A percentile compares a stretch with the other conserved stretches of the same genome.
Evolutionary conservation across 2,329 filamentous ascomycete genomes (phyloP).

Genomic region (Thelonectria blattea): DNA sequence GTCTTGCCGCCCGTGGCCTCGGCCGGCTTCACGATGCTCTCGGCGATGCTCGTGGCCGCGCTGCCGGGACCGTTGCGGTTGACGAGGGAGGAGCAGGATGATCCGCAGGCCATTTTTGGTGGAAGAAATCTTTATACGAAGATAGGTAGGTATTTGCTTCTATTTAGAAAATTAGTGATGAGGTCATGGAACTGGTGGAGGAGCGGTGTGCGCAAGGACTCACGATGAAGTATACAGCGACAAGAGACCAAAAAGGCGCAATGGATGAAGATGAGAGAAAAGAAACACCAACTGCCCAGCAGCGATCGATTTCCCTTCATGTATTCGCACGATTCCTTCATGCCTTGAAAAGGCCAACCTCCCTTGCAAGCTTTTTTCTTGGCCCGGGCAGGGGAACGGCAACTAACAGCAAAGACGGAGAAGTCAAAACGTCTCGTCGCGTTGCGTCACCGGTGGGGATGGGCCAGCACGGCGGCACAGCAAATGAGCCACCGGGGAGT

Average conservation of each 20-base stretch:
- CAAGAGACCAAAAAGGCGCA: too few species aligned
- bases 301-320: too few species aligned
- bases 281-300: too few species aligned
- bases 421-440: too few species aligned
- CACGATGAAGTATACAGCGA: too few species aligned
- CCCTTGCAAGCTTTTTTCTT: neutral
- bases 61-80: conserved; percentile 54
- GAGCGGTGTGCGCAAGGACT: neutral
- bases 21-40: conserved; percentile 57
- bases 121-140: neutral
- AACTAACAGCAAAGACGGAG: too few species aligned
- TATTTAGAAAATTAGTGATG: neutral
- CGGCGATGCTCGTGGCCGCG: conserved; percentile 55
- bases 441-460: conserved; percentile 2
- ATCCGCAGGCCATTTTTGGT: conserved; percentile 36
- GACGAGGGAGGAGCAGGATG: conserved; percentile 28
- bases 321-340: too few species aligned
- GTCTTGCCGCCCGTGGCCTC: conserved; percentile 48
- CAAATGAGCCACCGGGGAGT: too few species aligned
- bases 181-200: conserved; percentile 11
- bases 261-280: too few species aligned
- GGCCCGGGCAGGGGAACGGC: too few species aligned
- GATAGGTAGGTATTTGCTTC: neutral
- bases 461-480: neutral
- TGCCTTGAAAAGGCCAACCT: too few species aligned